Evolutionary conservation across 2,329 filamentous ascomycete species (phyloP).

Genomic region (Monilinia fructicola): DNA sequence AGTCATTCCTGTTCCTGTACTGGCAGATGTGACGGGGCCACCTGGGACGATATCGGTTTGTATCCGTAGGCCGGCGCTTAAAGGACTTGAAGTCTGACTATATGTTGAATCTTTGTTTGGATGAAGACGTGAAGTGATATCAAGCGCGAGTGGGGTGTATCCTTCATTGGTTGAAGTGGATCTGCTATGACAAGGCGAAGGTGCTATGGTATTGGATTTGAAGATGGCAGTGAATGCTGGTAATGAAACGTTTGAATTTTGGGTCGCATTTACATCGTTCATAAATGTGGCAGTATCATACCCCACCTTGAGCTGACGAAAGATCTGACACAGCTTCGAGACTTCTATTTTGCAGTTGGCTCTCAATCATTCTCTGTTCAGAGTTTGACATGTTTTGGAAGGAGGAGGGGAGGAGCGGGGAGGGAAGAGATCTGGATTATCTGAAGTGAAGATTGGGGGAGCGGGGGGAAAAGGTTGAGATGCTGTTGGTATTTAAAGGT

Average conservation of each 20-base stretch:
- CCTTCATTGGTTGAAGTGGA: slow-evolving; percentile 23
- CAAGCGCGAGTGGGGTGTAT: slow-evolving; percentile 30
- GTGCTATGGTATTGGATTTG: slow-evolving; percentile 44
- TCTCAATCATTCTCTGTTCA: slow-evolving; percentile 15
- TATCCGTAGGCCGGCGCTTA: slow-evolving; percentile 40
- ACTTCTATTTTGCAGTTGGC: slow-evolving; percentile 13
- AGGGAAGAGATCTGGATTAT: background rate
- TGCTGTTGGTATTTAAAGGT: background rate
- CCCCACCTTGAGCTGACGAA: background rate
- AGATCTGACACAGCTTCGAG: slow-evolving; percentile 16
- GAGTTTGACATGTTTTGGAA: slow-evolving; percentile 14
- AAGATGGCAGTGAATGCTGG: slow-evolving; percentile 35
- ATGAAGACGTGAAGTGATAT: slow-evolving; percentile 33
- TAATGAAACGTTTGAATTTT: slow-evolving; percentile 8
- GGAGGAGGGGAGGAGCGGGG: too few species aligned
- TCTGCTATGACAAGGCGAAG: slow-evolving; percentile 39
- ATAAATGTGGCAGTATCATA: slow-evolving; percentile 1
- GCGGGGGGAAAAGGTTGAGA: background rate
- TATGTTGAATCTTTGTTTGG: slow-evolving; percentile 24
- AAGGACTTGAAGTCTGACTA: slow-evolving; percentile 31
- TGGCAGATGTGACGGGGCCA: slow-evolving; percentile 35
- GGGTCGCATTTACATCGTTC: slow-evolving; percentile 7
- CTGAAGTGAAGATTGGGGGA: too few species aligned
- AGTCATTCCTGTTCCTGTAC: slow-evolving; percentile 24
- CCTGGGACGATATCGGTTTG: slow-evolving; percentile 42